Evolutionary conservation across 2,329 filamentous ascomycete species (phyloP).

Genomic region (Talaromyces piceae): DNA sequence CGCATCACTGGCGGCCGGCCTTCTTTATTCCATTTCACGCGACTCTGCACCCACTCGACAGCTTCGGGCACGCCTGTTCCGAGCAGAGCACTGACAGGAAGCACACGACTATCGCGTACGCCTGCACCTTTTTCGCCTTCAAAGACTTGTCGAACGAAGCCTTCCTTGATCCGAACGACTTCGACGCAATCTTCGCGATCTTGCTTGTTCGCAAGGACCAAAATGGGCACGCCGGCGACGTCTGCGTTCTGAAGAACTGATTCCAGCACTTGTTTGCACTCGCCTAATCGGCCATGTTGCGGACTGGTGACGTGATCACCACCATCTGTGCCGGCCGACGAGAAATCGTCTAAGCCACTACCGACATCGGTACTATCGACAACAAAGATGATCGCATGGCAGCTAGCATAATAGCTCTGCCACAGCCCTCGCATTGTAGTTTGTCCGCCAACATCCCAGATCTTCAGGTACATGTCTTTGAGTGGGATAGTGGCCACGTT

Average conservation of each 20-base stretch:
- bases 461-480: constrained; percentile 92
- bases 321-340: constrained; percentile 5
- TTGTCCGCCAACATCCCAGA: constrained; percentile 97
- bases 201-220: constrained; percentile 96
- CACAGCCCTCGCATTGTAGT: constrained; percentile 80
- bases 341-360: constrained; percentile 56
- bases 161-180: constrained; percentile 95
- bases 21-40: constrained; percentile 96
- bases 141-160: constrained; percentile 88
- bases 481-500: constrained; percentile 89
- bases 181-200: constrained; percentile 96
- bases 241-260: constrained; percentile 81
- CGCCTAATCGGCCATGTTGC: constrained; percentile 58
- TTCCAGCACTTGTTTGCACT: constrained; percentile 84
- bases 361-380: constrained; percentile 93
- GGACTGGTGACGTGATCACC: constrained; percentile 14
- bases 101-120: constrained; percentile 81
- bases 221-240: constrained; percentile 80
- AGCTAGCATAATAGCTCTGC: constrained; percentile 91
- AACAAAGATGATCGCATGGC: constrained; percentile 96
- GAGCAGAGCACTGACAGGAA: constrained; percentile 84
- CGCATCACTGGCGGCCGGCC: constrained; percentile 86
- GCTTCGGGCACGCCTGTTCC: constrained; percentile 80
- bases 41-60: constrained; percentile 89
- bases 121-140: constrained; percentile 83